Evolutionary conservation across 129 eudicot species (phyloP).

Genomic region (Heracleum sosnowskyi): DNA sequence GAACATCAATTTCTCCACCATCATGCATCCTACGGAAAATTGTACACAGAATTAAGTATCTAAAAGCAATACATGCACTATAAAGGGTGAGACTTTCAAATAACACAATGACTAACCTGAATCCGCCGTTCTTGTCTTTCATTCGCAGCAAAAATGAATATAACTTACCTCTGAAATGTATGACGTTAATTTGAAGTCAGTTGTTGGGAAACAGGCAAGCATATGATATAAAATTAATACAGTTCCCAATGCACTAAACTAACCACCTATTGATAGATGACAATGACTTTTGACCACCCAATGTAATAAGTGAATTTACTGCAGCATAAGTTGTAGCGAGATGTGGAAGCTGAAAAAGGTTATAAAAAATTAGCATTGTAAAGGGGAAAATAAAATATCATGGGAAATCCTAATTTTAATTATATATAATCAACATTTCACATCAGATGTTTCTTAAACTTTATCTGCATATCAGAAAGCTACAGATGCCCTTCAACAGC

Average conservation of each 20-base stretch:
- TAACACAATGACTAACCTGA: slow-evolving; percentile 44
- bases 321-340: slow-evolving; percentile 97
- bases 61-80: not conserved
- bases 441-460: not conserved
- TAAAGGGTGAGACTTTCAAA: not conserved
- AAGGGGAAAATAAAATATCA: not conserved
- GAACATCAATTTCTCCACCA: slow-evolving; percentile 93
- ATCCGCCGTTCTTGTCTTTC: slow-evolving; percentile 76
- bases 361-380: slow-evolving; percentile 13
- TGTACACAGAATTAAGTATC: not conserved
- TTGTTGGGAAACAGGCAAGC: slow-evolving; percentile 11
- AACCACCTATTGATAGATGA: slow-evolving; percentile 73
- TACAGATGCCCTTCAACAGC: not conserved
- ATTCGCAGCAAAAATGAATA: slow-evolving; percentile 61
- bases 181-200: slow-evolving; percentile 5
- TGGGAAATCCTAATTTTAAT: not conserved
- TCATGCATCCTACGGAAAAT: slow-evolving; percentile 82
- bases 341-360: slow-evolving; percentile 75
- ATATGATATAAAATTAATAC: not conserved
- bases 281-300: slow-evolving; percentile 72
- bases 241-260: slow-evolving; percentile 5
- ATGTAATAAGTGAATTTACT: slow-evolving; percentile 69
- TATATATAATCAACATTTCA: not conserved
- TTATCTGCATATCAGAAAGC: not conserved
- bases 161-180: slow-evolving; percentile 43